Evolutionary conservation across 257 asterid species (phyloP).

Genomic region (Cruciata laevipes): DNA sequence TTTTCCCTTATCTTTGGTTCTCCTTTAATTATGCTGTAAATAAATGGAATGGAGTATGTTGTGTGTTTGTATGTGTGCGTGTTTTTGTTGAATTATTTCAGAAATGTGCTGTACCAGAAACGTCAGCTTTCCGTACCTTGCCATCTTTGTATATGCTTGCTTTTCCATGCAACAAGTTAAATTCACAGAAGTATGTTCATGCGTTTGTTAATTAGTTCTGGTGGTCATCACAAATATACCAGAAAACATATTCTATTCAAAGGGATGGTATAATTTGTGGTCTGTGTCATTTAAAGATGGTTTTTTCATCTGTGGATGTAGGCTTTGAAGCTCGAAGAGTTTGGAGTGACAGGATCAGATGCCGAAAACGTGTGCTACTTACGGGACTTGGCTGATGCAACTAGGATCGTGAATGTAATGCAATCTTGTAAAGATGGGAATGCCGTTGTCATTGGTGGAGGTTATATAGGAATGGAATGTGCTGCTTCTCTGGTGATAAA

Average conservation of each 20-base stretch:
- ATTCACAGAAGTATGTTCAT: background rate
- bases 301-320: conserved; percentile 24
- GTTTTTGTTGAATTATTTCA: no score
- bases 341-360: conserved; percentile 72
- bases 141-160: background rate
- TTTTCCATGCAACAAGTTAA: background rate
- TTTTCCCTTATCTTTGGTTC: no score
- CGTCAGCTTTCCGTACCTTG: no score
- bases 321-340: conserved; percentile 93
- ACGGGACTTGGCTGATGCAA: conserved; percentile 73
- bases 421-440: conserved; percentile 60
- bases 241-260: background rate
- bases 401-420: conserved; percentile 59
- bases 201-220: background rate
- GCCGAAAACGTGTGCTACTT: conserved; percentile 76
- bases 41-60: no score
- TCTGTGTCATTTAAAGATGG: background rate
- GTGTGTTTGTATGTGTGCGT: no score
- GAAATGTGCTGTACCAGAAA: background rate
- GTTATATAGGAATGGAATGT: conserved; percentile 93
- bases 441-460: conserved; percentile 86
- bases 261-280: background rate
- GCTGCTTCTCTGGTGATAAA: conserved; percentile 83
- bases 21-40: no score
- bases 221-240: background rate